Evolutionary conservation across 1,284 basidiomycete genomes (phyloP), one percentile per base, ranked within the genome.

Genomic region (Acaromyces ingoldii): DNA sequence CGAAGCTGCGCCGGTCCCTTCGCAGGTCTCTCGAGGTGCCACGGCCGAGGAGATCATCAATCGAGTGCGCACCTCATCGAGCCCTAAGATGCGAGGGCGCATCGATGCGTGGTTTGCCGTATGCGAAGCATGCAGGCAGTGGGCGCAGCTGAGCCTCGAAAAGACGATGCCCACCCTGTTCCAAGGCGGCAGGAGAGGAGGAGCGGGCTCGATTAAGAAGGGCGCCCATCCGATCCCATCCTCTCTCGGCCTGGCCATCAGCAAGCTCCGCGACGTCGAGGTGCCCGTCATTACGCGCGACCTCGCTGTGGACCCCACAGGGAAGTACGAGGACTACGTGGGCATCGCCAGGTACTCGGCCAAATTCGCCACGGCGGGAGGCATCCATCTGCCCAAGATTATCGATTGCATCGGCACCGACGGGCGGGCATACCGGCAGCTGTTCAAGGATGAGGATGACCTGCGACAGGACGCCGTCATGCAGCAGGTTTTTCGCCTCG

Each of bases 381-480:
- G 93, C 3, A 61, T 87, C 10, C 89, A 88, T 70, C 51, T 84
- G 28, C 93, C 93, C 0, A 96, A 96, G 74, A 86, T 93, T 60
- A 84, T 79, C 51, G 77, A 73, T 1, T 95, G 89, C 55, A 57
- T 81, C 15, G 90, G 88, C 10, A 81, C 81, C 2, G 82, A 88
- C 65, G 89, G 88, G 0, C 69, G 78, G 29, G 76, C 72, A 41
- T 88, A 91, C 76, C 87, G 82, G 58, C 90, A 97, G 74, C 76
- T 97, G 74, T 95, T 92, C 79, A 98, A 98, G 76, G 88, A 89
- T 10, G 83, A 87, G 76, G 82, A 85, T 17, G 93, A 98, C 69
- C 77, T 95, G 29, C 84, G 93, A 26, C 95, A 98, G 76, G 93
- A 98, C 73, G 92, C 93, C 0, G 90, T 98, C 41, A 96, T 98